phyloP scores from a whole-genome alignment of 2,329 filamentous ascomycete species.

The Aspergillus vadensis region DNA sequence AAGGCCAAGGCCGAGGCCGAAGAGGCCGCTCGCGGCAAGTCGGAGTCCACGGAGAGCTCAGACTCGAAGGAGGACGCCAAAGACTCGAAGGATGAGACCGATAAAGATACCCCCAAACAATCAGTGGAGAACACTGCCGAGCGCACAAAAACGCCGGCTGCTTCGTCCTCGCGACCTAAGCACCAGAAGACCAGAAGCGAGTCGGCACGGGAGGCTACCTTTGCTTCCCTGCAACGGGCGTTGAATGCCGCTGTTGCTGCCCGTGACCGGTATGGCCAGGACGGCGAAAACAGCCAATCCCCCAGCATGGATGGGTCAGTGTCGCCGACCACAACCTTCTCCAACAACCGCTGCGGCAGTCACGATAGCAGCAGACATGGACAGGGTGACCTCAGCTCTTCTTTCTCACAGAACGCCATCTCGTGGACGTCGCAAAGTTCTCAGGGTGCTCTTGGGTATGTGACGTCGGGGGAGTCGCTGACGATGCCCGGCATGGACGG shows the following conservation, averaged over 20 bases:
- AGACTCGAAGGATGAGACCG: conserved; percentile 24
- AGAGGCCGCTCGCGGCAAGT: conserved; percentile 36
- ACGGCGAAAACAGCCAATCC: conserved; percentile 23
- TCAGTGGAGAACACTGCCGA: conserved; percentile 26
- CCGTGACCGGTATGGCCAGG: conserved; percentile 34
- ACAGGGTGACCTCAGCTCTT: conserved; percentile 24
- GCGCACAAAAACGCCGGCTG: conserved; percentile 23
- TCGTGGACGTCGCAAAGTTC: conserved; percentile 33
- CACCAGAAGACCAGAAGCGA: conserved; percentile 43
- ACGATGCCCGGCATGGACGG: conserved; percentile 22
- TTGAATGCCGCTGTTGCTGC: conserved; percentile 46
- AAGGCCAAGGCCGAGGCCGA: conserved; percentile 41
- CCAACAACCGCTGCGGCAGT: conserved; percentile 17
- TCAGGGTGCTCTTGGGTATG: conserved; percentile 27
- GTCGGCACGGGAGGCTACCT: conserved; percentile 44
- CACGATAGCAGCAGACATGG: conserved; percentile 9
- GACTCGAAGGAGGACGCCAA: conserved; percentile 27
- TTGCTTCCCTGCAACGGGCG: conserved; percentile 48
- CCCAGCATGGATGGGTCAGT: conserved; percentile 32
- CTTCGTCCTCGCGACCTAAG: conserved; percentile 30
- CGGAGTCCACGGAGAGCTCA: conserved; percentile 28
- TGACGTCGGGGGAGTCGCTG: conserved; percentile 27
- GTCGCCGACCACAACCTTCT: conserved; percentile 31
- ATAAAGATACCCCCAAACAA: conserved; percentile 32
- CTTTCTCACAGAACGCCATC: conserved; percentile 32